phyloP scores from a whole-genome alignment of 257 asterid species.

The Paraleonurus japonicus region DNA sequence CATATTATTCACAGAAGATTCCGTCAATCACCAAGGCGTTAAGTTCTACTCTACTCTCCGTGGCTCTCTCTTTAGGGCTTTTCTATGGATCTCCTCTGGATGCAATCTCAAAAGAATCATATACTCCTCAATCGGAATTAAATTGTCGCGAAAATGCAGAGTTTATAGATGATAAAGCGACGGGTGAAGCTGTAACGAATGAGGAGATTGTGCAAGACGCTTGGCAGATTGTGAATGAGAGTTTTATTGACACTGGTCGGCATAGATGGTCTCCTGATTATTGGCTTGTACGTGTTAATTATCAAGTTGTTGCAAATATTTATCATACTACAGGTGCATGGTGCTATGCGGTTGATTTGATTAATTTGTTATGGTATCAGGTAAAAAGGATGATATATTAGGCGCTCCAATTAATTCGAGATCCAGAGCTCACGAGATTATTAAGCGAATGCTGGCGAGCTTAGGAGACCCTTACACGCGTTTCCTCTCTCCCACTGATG shows the following conservation, averaged over 20 bases:
- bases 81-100: slow-evolving; percentile 46
- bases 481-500: slow-evolving; percentile 87
- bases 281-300: slow-evolving; percentile 59
- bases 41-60: slow-evolving; percentile 47
- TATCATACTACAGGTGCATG: background rate
- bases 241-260: slow-evolving; percentile 65
- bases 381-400: slow-evolving; percentile 69
- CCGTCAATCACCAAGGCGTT: slow-evolving; percentile 30
- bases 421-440: slow-evolving; percentile 84
- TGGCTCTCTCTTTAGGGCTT: slow-evolving; percentile 62
- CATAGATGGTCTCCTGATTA: slow-evolving; percentile 72
- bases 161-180: slow-evolving; percentile 28
- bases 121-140: slow-evolving; percentile 30
- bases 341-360: slow-evolving; percentile 7
- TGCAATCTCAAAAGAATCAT: slow-evolving; percentile 35
- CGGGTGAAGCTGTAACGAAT: slow-evolving; percentile 49
- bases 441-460: slow-evolving; percentile 77
- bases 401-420: slow-evolving; percentile 65
- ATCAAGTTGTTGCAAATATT: background rate
- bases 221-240: slow-evolving; percentile 89
- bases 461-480: slow-evolving; percentile 93
- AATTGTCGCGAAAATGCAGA: slow-evolving; percentile 58
- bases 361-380: slow-evolving; percentile 38
- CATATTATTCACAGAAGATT: slow-evolving; percentile 16
- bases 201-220: slow-evolving; percentile 89